A percentile compares a stretch with the other conserved stretches of the same genome.
Evolutionary conservation across 2,329 filamentous ascomycete species (phyloP).

Genomic region (Myrmaecium sp.): DNA sequence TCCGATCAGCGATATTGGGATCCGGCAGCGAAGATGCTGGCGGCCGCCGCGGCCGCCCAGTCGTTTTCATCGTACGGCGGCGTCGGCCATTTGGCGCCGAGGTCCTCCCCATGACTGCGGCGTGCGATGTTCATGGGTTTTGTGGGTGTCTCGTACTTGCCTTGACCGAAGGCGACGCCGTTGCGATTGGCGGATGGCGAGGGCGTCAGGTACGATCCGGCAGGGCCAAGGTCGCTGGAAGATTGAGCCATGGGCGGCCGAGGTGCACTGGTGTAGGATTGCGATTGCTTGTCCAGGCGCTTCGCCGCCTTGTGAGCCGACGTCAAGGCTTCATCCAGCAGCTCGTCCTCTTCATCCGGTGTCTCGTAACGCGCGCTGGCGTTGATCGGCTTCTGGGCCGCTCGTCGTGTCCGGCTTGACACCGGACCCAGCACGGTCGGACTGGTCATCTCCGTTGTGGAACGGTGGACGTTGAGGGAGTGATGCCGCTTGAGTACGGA

Average conservation of each 20-base stretch:
- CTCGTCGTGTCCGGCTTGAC: slow-evolving; percentile 64
- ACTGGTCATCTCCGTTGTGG: neutral
- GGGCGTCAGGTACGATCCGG: slow-evolving; percentile 50
- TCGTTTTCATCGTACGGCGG: slow-evolving; percentile 89
- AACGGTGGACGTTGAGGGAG: slow-evolving; percentile 14
- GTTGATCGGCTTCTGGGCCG: slow-evolving; percentile 51
- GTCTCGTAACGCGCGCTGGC: slow-evolving; percentile 79
- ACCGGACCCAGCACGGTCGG: slow-evolving; percentile 33
- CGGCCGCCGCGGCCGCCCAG: slow-evolving; percentile 71
- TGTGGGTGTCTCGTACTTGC: slow-evolving; percentile 43
- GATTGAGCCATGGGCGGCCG: slow-evolving; percentile 42
- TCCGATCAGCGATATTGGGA: slow-evolving; percentile 16
- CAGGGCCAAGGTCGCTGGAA: slow-evolving; percentile 43
- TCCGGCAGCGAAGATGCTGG: slow-evolving; percentile 39
- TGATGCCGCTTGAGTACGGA: slow-evolving; percentile 32
- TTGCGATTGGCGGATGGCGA: slow-evolving; percentile 72
- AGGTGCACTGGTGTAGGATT: slow-evolving; percentile 11
- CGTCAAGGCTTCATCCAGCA: slow-evolving; percentile 74
- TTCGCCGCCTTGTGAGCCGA: slow-evolving; percentile 62
- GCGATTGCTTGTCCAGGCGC: slow-evolving; percentile 40
- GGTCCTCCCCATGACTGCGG: slow-evolving; percentile 28
- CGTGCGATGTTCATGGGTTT: slow-evolving; percentile 56
- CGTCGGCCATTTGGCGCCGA: slow-evolving; percentile 67
- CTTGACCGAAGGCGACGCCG: slow-evolving; percentile 53
- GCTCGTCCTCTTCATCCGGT: slow-evolving; percentile 89